Percentiles rank a stretch among this genome's conserved stretches.
phyloP scores from a whole-genome alignment of 306 rosid species.

The Coriaria nepalensis region DNA sequence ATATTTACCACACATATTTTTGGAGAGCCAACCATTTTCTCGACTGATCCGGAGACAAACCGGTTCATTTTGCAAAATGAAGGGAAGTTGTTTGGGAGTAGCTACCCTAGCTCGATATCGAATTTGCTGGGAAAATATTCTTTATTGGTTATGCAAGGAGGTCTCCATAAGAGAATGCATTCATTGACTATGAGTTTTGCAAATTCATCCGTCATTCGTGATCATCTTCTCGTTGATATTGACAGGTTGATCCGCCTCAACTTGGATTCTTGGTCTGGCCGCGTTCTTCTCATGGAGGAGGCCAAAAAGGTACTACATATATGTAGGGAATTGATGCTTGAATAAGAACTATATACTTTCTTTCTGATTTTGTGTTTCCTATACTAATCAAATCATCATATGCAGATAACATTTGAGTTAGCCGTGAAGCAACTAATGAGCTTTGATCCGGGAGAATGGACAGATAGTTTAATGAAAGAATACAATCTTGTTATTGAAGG shows the following conservation, averaged over 20 bases:
- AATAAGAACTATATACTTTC: too few relatives aligned
- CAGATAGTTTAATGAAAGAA: constrained; percentile 62
- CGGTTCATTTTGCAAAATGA: constrained; percentile 78
- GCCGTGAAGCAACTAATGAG: constrained; percentile 89
- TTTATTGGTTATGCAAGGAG: constrained; percentile 58
- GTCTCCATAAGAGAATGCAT: constrained; percentile 80
- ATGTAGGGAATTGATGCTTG: too few relatives aligned
- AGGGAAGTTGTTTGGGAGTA: constrained; percentile 65
- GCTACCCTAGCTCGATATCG: constrained; percentile 83
- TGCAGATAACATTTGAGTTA: constrained; percentile 88
- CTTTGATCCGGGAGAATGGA: constrained; percentile 85
- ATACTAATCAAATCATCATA: too few relatives aligned
- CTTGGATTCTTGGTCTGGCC: constrained; percentile 56
- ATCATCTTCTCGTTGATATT: constrained; percentile 53
- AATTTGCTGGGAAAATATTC: constrained; percentile 78
- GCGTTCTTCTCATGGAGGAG: constrained; percentile 71
- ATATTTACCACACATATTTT: constrained; percentile 79
- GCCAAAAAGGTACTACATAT: constrained; percentile 80
- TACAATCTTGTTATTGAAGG: constrained; percentile 81
- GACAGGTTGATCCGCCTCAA: constrained; percentile 71
- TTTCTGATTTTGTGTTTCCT: neutral
- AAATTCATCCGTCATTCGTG: constrained; percentile 48
- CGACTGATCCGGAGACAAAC: constrained; percentile 72
- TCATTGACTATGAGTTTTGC: constrained; percentile 74
- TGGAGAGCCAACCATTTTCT: constrained; percentile 80